These are phyloP conservation scores for Basidiobolus meristosporus DNA, from an alignment of 371 early-diverging fungal genomes.

Conservation along the genomic window DNA sequence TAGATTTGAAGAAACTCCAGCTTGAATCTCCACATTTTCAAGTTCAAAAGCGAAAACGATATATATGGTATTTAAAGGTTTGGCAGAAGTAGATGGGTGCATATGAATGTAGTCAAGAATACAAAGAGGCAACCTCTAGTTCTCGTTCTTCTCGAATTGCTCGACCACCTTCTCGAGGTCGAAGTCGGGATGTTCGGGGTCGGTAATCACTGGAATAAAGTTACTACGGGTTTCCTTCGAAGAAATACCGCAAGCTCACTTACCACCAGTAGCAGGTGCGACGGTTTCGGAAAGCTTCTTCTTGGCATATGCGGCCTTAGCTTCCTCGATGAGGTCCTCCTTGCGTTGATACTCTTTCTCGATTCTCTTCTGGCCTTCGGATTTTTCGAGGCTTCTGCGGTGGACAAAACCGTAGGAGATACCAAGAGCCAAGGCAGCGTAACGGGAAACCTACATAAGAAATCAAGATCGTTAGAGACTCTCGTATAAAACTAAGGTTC, in stretches of 20 bases:
- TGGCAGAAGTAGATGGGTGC: no score
- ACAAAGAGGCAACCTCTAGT: neutral
- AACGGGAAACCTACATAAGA: slow-evolving; percentile 36
- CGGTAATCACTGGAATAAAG: slow-evolving; percentile 11
- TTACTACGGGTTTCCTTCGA: neutral
- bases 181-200: slow-evolving; percentile 31
- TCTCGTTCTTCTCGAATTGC: slow-evolving; percentile 8
- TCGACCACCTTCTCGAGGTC: slow-evolving; percentile 27
- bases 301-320: slow-evolving; percentile 36
- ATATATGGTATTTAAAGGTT: no score
- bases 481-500: no score
- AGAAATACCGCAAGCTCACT: neutral
- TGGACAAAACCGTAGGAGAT: slow-evolving; percentile 42
- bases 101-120: no score
- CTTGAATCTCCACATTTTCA: no score
- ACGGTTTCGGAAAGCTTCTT: slow-evolving; percentile 10
- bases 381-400: slow-evolving; percentile 27
- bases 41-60: no score
- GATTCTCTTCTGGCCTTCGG: slow-evolving; percentile 22
- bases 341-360: slow-evolving; percentile 31
- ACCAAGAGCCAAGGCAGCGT: slow-evolving; percentile 43
- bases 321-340: slow-evolving; percentile 41
- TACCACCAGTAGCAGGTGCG: neutral
- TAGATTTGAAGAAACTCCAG: no score
- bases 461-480: no score